Conservation (phyloP, 108 stramenopile genomes). For the Nitzschia sp. region DNA sequence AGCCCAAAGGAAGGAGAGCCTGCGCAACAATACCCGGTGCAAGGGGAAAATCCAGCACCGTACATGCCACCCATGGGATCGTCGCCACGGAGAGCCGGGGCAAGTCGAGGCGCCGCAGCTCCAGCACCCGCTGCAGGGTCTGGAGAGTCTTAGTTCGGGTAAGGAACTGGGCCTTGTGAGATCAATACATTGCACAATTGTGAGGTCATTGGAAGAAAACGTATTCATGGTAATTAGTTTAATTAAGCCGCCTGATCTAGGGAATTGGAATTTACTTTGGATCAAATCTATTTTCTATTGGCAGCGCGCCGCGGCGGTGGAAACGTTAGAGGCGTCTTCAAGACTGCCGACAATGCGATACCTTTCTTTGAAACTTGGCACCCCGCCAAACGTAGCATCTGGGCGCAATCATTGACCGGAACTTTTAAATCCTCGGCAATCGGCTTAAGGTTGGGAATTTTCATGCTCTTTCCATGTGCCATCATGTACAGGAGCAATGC, state of each 20-base stretch:
- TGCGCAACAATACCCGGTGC: constrained; percentile 13
- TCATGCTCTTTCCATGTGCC: constrained; percentile 63
- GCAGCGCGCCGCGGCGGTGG: constrained; percentile 44
- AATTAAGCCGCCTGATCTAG: no score
- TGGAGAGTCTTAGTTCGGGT: background rate
- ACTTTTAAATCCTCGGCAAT: constrained; percentile 67
- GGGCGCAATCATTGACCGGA: constrained; percentile 49
- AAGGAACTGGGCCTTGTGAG: no score
- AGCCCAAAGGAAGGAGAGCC: constrained; percentile 30
- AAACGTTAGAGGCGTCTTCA: constrained; percentile 74
- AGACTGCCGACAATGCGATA: constrained; percentile 31
- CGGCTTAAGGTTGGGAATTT: constrained; percentile 47
- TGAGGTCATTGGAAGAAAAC: no score
- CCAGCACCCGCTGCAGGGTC: constrained; percentile 5
- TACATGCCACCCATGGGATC: constrained; percentile 22
- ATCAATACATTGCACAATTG: no score
- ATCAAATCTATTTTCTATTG: background rate
- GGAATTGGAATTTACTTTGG: no score
- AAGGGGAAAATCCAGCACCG: constrained; percentile 19
- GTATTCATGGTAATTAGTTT: no score
- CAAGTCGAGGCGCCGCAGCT: background rate
- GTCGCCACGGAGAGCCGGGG: constrained; percentile 9
- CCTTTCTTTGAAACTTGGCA: constrained; percentile 62
- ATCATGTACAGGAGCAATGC: constrained; percentile 71
- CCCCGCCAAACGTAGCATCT: constrained; percentile 74